phyloP scores from a whole-genome alignment of 2,329 filamentous ascomycete species.

The Elsinoe arachidis region DNA sequence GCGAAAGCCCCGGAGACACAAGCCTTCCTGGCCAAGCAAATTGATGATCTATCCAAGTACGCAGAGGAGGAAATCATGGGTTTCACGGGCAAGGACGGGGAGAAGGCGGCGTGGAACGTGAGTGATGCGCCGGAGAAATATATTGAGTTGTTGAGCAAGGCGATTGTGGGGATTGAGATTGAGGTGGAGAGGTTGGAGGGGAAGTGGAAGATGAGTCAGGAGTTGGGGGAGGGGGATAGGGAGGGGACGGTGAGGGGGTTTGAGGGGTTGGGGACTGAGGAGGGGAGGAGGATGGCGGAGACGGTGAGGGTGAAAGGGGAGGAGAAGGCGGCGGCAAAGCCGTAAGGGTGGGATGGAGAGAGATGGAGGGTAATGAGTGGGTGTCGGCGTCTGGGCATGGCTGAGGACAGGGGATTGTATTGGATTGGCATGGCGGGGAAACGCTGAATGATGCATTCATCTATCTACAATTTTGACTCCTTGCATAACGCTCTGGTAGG shows the following conservation, averaged over 20 bases:
- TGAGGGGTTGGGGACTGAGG: constrained; percentile 33
- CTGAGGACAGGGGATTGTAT: not conserved
- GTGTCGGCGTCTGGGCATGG: not conserved
- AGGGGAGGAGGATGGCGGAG: constrained; percentile 15
- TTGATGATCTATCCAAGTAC: constrained; percentile 45
- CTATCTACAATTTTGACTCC: not conserved
- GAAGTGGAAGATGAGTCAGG: constrained; percentile 62
- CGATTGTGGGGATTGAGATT: constrained; percentile 43
- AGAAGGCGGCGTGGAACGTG: constrained; percentile 44
- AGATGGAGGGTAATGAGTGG: not conserved
- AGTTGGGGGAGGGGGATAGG: constrained; percentile 44
- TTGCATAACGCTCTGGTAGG: not conserved
- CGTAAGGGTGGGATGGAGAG: not conserved
- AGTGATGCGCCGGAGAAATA: constrained; percentile 49
- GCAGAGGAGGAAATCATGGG: constrained; percentile 51
- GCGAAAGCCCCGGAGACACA: constrained; percentile 37
- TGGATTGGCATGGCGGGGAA: not conserved
- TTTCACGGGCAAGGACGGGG: constrained; percentile 24
- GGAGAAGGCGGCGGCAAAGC: not conserved
- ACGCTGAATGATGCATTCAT: not conserved
- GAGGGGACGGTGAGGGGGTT: constrained; percentile 53
- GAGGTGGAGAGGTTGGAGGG: constrained; percentile 47
- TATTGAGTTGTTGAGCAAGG: constrained; percentile 37
- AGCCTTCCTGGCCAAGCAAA: constrained; percentile 43
- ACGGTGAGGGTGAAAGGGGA: constrained; percentile 12